phyloP scores from a whole-genome alignment of 257 asterid genomes.

The Lycium barbarum region DNA sequence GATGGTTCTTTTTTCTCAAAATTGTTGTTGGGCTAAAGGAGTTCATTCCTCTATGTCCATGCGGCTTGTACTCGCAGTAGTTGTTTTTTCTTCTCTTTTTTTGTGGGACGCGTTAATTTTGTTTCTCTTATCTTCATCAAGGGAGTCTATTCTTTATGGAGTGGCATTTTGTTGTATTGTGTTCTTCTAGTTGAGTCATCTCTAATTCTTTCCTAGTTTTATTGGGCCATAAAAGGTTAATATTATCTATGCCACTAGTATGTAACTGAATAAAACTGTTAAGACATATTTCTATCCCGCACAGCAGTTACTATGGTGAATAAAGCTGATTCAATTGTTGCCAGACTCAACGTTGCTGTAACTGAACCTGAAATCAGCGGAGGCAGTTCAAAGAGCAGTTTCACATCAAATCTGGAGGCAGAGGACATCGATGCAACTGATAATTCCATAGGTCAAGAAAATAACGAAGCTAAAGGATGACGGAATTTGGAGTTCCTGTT shows the following conservation, averaged over 20 bases:
- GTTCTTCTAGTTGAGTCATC: not conserved
- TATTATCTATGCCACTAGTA: not conserved
- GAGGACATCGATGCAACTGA: not conserved
- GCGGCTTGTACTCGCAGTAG: not conserved
- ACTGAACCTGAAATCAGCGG: slow-evolving; percentile 14
- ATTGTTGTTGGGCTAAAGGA: not conserved
- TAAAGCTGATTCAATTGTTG: slow-evolving; percentile 37
- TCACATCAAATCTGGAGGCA: not conserved
- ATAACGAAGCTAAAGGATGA: slow-evolving; percentile 5
- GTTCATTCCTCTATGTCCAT: not conserved
- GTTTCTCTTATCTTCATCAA: not conserved
- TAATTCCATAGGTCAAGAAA: not conserved
- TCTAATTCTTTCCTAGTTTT: not conserved
- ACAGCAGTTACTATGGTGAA: slow-evolving; percentile 50
- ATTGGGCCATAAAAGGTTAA: not conserved
- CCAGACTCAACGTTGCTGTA: slow-evolving; percentile 38
- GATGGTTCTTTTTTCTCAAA: not conserved
- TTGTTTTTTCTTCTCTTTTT: not conserved
- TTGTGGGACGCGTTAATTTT: not conserved
- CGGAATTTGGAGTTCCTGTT: not conserved
- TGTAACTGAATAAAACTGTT: not conserved
- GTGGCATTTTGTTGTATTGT: not conserved
- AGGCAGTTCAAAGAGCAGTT: slow-evolving; percentile 24
- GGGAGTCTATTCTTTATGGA: not conserved
- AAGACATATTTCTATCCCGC: slow-evolving; percentile 33